Conservation (phyloP, 306 rosid species). For the Luffa acutangula region DNA sequence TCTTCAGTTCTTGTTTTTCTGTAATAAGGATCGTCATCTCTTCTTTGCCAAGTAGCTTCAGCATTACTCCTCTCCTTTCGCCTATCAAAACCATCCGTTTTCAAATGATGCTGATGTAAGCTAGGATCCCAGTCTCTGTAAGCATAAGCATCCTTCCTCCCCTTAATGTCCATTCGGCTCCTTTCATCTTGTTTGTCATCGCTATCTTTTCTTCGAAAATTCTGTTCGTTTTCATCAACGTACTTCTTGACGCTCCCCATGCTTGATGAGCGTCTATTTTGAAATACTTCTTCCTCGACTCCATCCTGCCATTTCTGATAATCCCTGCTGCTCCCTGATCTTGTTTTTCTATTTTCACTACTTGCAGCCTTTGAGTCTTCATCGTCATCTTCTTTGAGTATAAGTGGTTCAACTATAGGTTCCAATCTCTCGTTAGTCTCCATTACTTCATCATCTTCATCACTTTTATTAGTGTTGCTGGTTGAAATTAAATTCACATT, state of each 20-base stretch:
- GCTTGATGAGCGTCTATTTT: conserved; percentile 51
- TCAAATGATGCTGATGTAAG: conserved; percentile 50
- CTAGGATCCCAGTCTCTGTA: conserved; percentile 63
- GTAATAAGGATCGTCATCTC: conserved; percentile 74
- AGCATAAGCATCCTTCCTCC: conserved; percentile 54
- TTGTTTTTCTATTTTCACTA: conserved; percentile 94
- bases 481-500: conserved; percentile 22
- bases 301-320: conserved; percentile 60
- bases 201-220: conserved; percentile 41
- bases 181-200: conserved; percentile 63
- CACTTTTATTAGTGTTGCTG: conserved; percentile 16
- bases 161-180: conserved; percentile 42
- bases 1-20: conserved; percentile 73
- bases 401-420: conserved; percentile 48
- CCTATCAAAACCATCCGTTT: conserved; percentile 61
- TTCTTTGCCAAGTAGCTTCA: conserved; percentile 58
- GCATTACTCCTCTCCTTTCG: conserved; percentile 69
- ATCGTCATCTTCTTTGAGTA: conserved; percentile 51
- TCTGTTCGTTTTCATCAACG: conserved; percentile 54
- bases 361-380: conserved; percentile 88
- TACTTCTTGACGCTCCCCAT: conserved; percentile 35
- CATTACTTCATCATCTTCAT: conserved; percentile 30
- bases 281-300: conserved; percentile 85
- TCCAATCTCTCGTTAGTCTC: conserved; percentile 32
- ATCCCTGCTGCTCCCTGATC: conserved; percentile 90